Conservation (phyloP, 768 basidiomycete genomes). For the Cystobasidium ongulense region DNA sequence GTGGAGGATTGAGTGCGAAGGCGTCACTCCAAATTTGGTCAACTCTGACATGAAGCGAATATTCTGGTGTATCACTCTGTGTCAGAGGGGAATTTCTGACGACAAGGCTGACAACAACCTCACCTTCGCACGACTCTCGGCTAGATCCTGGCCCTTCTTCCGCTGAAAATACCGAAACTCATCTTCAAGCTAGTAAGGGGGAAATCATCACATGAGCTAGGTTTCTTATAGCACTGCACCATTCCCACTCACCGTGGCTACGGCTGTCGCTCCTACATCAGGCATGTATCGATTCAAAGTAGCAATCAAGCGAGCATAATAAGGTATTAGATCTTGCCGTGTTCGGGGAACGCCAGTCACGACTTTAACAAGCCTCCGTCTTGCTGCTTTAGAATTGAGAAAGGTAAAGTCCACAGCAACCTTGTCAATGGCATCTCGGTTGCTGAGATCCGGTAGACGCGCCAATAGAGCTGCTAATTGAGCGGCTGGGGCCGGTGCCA, state of each 20-base stretch:
- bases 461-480: conserved; percentile 81
- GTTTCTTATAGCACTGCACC: too few relatives aligned
- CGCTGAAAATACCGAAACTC: conserved; percentile 91
- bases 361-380: conserved; percentile 83
- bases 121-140: conserved; percentile 77
- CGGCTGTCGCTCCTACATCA: conserved; percentile 74
- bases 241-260: conserved; percentile 70
- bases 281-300: conserved; percentile 88
- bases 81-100: not conserved
- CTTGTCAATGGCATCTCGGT: conserved; percentile 79
- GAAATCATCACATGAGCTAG: conserved; percentile 34
- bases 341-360: conserved; percentile 75
- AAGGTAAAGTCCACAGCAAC: conserved; percentile 92
- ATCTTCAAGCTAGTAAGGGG: conserved; percentile 68
- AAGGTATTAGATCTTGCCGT: conserved; percentile 79
- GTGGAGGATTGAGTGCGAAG: conserved; percentile 81
- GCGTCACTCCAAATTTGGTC: conserved; percentile 91
- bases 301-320: conserved; percentile 82
- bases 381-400: conserved; percentile 89
- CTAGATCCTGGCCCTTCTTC: conserved; percentile 84
- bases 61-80: conserved; percentile 60
- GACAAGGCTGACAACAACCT: conserved; percentile 9
- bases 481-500: conserved; percentile 80
- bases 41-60: conserved; percentile 76
- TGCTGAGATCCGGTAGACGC: conserved; percentile 88